A percentile compares a stretch with the other conserved stretches of the same genome.
Evolutionary conservation across 2,329 filamentous ascomycete species (phyloP).

Genomic region (Aspergillus transmontanensis): DNA sequence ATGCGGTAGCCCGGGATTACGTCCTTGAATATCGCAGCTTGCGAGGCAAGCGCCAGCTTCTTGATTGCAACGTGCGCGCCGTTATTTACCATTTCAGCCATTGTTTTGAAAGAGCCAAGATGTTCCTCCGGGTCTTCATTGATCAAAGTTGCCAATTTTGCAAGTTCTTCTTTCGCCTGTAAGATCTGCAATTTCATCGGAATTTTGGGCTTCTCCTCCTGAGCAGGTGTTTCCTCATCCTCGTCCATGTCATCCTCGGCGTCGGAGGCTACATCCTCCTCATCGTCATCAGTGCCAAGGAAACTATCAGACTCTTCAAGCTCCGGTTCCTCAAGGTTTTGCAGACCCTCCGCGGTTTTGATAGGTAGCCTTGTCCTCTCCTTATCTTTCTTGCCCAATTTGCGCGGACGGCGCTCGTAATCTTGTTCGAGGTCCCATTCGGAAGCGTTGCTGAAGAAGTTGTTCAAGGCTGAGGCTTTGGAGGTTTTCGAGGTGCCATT

Average conservation of each 20-base stretch:
- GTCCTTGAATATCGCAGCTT: constrained; percentile 90
- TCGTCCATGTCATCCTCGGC: constrained; percentile 26
- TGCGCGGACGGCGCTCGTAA: constrained; percentile 80
- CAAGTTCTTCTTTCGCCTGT: constrained; percentile 88
- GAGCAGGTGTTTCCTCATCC: constrained; percentile 52
- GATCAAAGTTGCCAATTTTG: constrained; percentile 75
- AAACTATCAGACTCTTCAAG: constrained; percentile 62
- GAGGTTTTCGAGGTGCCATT: constrained; percentile 30
- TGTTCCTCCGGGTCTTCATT: constrained; percentile 96
- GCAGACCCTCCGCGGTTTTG: constrained; percentile 79
- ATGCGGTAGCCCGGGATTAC: constrained; percentile 96
- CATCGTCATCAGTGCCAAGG: constrained; percentile 61
- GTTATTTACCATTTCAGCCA: constrained; percentile 71
- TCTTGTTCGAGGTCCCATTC: constrained; percentile 91
- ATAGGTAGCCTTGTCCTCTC: constrained; percentile 80
- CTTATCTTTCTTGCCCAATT: constrained; percentile 71
- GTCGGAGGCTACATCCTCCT: constrained; percentile 48
- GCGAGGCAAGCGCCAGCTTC: constrained; percentile 83
- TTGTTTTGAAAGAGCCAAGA: constrained; percentile 72
- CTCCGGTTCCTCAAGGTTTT: constrained; percentile 57
- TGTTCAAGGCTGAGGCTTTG: constrained; percentile 33
- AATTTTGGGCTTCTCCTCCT: constrained; percentile 61
- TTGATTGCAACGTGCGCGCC: constrained; percentile 69
- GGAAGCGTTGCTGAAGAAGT: constrained; percentile 73
- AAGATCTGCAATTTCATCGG: constrained; percentile 78